phyloP scores from a whole-genome alignment of 2,329 filamentous ascomycete genomes.

The Neonectria punicea region DNA sequence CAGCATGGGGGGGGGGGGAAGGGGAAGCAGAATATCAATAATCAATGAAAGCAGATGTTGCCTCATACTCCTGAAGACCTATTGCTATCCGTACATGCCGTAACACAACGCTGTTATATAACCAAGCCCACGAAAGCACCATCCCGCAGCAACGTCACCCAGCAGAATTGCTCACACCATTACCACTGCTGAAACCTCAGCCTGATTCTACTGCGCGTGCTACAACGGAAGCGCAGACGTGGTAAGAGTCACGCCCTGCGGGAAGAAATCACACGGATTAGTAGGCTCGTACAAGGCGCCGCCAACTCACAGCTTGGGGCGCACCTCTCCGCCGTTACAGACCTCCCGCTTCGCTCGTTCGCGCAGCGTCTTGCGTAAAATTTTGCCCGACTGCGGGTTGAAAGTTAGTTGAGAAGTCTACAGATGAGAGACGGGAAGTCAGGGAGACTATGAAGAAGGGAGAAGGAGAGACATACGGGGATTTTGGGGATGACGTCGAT shows the following conservation, averaged over 20 bases:
- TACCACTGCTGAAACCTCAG: not conserved
- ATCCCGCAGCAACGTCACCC: not conserved
- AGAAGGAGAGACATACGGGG: slow-evolving; percentile 56
- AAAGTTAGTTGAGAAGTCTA: slow-evolving; percentile 20
- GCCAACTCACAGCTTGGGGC: slow-evolving; percentile 45
- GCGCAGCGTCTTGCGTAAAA: slow-evolving; percentile 68
- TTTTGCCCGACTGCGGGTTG: slow-evolving; percentile 69
- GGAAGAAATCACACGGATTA: slow-evolving; percentile 32
- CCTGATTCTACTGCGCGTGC: slow-evolving; percentile 7
- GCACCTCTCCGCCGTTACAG: slow-evolving; percentile 49
- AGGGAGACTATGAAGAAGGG: not conserved
- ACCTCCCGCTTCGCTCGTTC: slow-evolving; percentile 67
- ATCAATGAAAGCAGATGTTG: not conserved
- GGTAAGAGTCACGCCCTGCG: slow-evolving; percentile 27
- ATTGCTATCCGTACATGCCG: not conserved
- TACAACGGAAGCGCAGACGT: slow-evolving; percentile 19
- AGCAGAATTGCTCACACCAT: not conserved
- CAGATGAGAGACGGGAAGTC: not conserved
- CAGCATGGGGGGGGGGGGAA: no score
- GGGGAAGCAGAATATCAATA: not conserved
- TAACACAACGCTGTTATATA: not conserved
- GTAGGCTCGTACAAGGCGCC: slow-evolving; percentile 36
- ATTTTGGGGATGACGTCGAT: slow-evolving; percentile 69
- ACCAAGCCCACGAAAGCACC: not conserved
- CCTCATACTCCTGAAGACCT: not conserved